A percentile compares a stretch with the other conserved stretches of the same genome.
These are phyloP conservation scores for Arthromyces matolae DNA, from an alignment of 768 basidiomycete genomes.

Conservation along the genomic window DNA sequence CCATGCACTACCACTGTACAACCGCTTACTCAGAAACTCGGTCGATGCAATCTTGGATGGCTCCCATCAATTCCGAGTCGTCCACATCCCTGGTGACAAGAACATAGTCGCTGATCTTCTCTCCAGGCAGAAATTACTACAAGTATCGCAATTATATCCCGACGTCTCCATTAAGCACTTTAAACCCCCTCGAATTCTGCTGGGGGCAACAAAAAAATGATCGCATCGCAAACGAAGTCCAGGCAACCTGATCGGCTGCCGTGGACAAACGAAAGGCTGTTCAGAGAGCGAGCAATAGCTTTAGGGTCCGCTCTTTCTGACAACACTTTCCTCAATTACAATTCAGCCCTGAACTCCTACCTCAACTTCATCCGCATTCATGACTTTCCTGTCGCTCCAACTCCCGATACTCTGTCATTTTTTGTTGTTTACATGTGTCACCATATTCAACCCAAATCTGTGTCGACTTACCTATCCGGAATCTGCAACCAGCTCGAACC, in stretches of 20 bases:
- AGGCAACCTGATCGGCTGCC: conserved; percentile 26
- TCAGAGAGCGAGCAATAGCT: conserved; percentile 22
- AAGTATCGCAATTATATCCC: background rate
- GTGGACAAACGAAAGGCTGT: conserved; percentile 31
- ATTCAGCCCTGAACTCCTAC: conserved; percentile 35
- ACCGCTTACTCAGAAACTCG: conserved; percentile 18
- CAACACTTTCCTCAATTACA: conserved; percentile 20
- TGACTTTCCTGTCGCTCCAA: background rate
- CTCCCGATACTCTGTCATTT: conserved; percentile 30
- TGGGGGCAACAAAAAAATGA: conserved; percentile 7
- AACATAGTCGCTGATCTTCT: conserved; percentile 20
- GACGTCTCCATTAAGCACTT: conserved; percentile 3
- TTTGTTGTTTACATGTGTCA: conserved; percentile 32
- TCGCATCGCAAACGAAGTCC: conserved; percentile 19
- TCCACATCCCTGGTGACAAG: conserved; percentile 10
- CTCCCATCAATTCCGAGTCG: conserved; percentile 10
- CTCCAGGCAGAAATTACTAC: background rate
- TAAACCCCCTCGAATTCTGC: background rate
- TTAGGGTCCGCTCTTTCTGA: conserved; percentile 18
- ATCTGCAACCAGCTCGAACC: conserved; percentile 31
- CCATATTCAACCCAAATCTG: conserved; percentile 33
- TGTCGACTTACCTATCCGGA: conserved; percentile 34
- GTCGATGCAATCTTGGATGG: conserved; percentile 13
- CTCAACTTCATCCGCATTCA: conserved; percentile 10
- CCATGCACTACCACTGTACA: conserved; percentile 16